Evolutionary conservation across 2,329 filamentous ascomycete species (phyloP), one percentile per base, ranked within the genome.

Genomic region (Rhytidhysteron rufulum): DNA sequence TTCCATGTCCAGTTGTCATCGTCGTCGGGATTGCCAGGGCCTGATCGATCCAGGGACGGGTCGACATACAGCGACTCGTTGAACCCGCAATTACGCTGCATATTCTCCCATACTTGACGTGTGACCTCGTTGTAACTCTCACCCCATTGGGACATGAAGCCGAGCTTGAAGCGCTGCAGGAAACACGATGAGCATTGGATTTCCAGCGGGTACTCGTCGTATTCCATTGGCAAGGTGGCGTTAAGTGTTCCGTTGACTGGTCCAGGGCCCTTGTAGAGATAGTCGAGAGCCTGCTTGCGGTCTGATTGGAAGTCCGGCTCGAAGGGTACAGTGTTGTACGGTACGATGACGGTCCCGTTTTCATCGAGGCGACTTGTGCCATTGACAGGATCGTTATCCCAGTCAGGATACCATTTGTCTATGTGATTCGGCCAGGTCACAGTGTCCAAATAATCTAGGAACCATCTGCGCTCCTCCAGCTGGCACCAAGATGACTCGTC

Each of bases 341-440:
- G 34, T 22, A 21, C 4, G 34, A 36, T 36, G 18, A 36, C 21
- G 4, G 34, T 36, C 9, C 34, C 18, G 21, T 36, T 36, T 22
- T 36, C 18, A 15, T n/a, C n/a, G n/a, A n/a, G n/a, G n/a, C n/a
- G n/a, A n/a, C n/a, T n/a, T n/a, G n/a, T n/a, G n/a, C n/a, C n/a
- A n/a, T n/a, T n/a, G n/a, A n/a, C n/a, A n/a, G 34, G 34, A 15
- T 36, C 18, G 34, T 19, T 36, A 6, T 15, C 18, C 21, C 19
- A 20, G 21, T 36, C 34, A n/a, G 18, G 34, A 24, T 36, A 36
- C 34, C 34, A 36, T 20, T 36, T 36, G 34, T 15, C 17, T 20
- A 22, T 36, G 21, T 36, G 16, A 20, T 16, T 36, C 5, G 19
- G 34, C 34, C 34, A 36, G 34, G 34, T 24, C 16, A 21, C 34